Base-by-base conservation (phyloP, 768 basidiomycete genomes). In the Pisolithus tinctorius region DNA sequence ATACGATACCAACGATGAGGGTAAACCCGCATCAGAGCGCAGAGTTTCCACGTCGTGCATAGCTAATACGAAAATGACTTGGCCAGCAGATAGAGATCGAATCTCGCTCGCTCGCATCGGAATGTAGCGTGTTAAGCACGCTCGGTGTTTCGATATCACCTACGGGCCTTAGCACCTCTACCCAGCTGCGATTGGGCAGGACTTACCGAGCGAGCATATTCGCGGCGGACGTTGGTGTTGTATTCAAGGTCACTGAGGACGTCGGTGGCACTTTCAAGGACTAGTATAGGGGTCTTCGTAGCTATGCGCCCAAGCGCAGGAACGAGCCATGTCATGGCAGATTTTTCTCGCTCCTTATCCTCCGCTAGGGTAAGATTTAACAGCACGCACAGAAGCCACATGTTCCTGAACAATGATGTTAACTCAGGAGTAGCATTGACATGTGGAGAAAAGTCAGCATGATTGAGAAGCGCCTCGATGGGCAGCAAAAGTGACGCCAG, bases 321-420 rank as follows among this genome's bases (percentile, higher is more conserved):
- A 41, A 76, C 73, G 45, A 90, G 78, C 86, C 91, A 91, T 41
- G 84, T 81, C 79, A 86, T 84, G 2, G 85, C 83, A 23, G 76
- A 74, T 29, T 75, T 78, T 42, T 82, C 82, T 43, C 67, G 65
- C n/a, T 66, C 61, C 31, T 76, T 74, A 17, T 73, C 68, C 29
- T 69, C 68, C 2, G 63, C 58, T 34, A 45, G 36, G 2, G 90
- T 85, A 58, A 97, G 88, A 20, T 85, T 80, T 60, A 95, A 93
- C 14, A 95, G 78, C 25, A 88, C 80, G 63, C 90, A 93, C 17
- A 97, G 69, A 68, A 94, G 93, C 95, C 95, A 99, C 69, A 93
- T 76, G 61, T 91, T 93, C 41, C 93, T 81, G 78, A 96, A 98
- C 20, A 92, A 72, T 4, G 82, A 73, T 10, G 86, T 82, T 11